A percentile compares a stretch with the other conserved stretches of the same genome.
Evolutionary conservation across 495 filamentous ascomycete genomes (phyloP).

Genomic region (Aspergillus cavernicola): DNA sequence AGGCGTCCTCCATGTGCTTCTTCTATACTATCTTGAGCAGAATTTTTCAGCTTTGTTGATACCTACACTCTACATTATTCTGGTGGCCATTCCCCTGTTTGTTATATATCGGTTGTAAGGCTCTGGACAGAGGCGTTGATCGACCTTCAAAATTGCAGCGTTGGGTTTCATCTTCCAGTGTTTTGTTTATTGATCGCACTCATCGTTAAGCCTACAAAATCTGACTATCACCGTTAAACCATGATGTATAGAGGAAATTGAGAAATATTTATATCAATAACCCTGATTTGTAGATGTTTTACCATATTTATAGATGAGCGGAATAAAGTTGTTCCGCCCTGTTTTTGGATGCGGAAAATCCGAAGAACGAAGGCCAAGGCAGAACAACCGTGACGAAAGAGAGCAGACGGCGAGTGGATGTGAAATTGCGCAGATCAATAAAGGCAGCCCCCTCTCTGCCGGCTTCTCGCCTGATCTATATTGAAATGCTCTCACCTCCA

Average conservation of each 20-base stretch:
- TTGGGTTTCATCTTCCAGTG: background rate
- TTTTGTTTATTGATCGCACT: background rate
- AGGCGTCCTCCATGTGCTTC: constrained; percentile 15
- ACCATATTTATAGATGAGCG: background rate
- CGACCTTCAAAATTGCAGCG: constrained; percentile 3
- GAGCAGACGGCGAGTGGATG: background rate
- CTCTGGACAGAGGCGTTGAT: constrained; percentile 7
- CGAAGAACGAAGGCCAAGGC: background rate
- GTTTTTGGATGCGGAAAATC: constrained; percentile 12
- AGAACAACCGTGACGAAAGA: background rate
- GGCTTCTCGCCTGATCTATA: constrained; percentile 4
- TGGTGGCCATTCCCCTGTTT: background rate
- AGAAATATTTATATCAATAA: too few species aligned
- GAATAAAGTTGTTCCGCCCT: constrained; percentile 19
- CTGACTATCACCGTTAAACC: background rate
- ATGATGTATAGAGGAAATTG: background rate
- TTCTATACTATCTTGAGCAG: constrained; percentile 3
- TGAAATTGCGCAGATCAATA: background rate
- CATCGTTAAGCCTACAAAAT: background rate
- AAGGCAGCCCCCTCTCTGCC: background rate
- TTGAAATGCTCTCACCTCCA: constrained; percentile 40
- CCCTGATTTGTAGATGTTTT: too few species aligned
- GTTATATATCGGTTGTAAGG: constrained; percentile 13
- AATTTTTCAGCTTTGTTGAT: constrained; percentile 16
- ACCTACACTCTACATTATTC: constrained; percentile 13